Conservation (phyloP, 768 basidiomycete species). For the Tremella mesenterica region DNA sequence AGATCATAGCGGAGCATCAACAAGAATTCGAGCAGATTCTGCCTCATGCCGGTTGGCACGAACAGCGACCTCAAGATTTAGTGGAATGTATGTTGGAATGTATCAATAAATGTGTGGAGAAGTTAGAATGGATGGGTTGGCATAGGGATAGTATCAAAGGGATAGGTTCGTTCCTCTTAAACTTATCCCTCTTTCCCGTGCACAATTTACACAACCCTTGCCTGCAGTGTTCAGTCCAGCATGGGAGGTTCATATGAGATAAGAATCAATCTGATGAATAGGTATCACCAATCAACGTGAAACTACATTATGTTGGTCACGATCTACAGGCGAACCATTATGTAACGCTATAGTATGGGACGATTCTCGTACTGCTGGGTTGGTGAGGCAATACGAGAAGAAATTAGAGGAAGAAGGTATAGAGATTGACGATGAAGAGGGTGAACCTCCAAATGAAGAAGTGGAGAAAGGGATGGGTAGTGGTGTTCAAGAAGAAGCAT, state of each 20-base stretch:
- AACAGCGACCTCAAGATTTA: slow-evolving; percentile 81
- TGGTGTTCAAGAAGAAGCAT: slow-evolving; percentile 28
- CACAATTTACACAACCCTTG: not conserved
- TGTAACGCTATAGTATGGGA: slow-evolving; percentile 79
- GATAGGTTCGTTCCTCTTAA: slow-evolving; percentile 59
- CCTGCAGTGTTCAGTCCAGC: too few relatives aligned
- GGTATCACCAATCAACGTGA: slow-evolving; percentile 96
- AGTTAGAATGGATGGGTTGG: slow-evolving; percentile 69
- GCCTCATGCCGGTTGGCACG: slow-evolving; percentile 92
- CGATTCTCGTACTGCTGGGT: slow-evolving; percentile 81
- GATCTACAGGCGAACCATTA: slow-evolving; percentile 76
- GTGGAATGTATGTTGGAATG: slow-evolving; percentile 63
- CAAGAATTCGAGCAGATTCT: slow-evolving; percentile 91
- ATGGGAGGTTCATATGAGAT: too few relatives aligned
- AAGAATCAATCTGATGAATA: slow-evolving; percentile 49
- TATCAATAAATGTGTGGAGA: slow-evolving; percentile 61
- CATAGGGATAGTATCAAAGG: slow-evolving; percentile 72
- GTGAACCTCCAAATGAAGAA: slow-evolving; percentile 48
- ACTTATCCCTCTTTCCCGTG: not conserved
- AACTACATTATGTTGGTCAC: slow-evolving; percentile 88
- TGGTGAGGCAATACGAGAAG: slow-evolving; percentile 69
- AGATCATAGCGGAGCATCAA: slow-evolving; percentile 82
- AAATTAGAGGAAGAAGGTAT: slow-evolving; percentile 67
- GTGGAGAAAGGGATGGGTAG: slow-evolving; percentile 41
- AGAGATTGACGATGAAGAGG: slow-evolving; percentile 61